Evolutionary conservation across 78 protist species (phyloP).

Genomic region (Pigoraptor vietnamica): DNA sequence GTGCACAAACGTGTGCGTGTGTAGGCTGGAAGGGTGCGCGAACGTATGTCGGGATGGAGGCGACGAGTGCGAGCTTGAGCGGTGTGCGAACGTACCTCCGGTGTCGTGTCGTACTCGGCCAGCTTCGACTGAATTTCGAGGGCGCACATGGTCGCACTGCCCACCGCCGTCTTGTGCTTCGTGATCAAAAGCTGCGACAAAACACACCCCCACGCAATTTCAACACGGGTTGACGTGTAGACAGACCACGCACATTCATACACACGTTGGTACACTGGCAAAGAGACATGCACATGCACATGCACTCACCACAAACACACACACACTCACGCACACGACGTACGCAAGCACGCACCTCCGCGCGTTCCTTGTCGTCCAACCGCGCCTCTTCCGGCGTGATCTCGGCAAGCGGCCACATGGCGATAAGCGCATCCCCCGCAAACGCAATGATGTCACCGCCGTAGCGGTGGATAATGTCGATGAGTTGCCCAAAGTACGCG

Average conservation of each 20-base stretch:
- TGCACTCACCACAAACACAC: background rate
- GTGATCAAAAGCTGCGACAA: constrained; percentile 7
- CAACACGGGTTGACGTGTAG: no score
- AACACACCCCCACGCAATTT: background rate
- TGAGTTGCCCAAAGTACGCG: constrained; percentile 22
- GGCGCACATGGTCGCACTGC: constrained; percentile 7
- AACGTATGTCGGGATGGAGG: no score
- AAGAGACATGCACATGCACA: background rate
- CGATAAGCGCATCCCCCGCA: constrained; percentile 37
- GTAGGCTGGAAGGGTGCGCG: no score
- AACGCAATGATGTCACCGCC: constrained; percentile 31
- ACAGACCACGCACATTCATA: no score
- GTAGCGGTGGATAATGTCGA: constrained; percentile 8
- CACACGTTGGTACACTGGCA: no score
- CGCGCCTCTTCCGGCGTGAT: background rate
- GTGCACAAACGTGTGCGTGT: background rate
- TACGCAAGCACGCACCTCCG: background rate
- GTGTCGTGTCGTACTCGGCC: constrained; percentile 23
- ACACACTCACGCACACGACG: background rate
- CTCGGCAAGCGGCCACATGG: constrained; percentile 29
- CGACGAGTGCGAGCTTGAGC: no score
- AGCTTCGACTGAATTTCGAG: constrained; percentile 10
- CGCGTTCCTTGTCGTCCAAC: background rate
- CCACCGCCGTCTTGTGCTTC: background rate
- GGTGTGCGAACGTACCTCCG: background rate